A percentile compares a stretch with the other conserved stretches of the same genome.
These are phyloP conservation scores for Chaetoscypha palmicola DNA, from an alignment of 2,329 filamentous ascomycete genomes.

Conservation along the genomic window DNA sequence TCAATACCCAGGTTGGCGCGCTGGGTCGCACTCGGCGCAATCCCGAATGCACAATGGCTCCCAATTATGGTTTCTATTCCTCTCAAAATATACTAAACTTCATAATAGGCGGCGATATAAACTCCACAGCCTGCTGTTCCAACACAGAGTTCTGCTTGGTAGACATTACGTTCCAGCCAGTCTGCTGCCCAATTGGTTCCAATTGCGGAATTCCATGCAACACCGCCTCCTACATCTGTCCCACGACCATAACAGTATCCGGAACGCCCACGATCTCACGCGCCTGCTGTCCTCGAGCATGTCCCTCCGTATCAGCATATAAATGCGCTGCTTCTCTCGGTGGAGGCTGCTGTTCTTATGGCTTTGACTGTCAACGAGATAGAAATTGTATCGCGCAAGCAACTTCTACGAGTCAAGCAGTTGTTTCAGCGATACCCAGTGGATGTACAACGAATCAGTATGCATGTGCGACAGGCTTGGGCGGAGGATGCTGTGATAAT, in stretches of 20 bases:
- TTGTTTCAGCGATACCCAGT: conserved; percentile 33
- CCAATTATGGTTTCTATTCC: background rate
- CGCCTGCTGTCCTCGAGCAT: conserved; percentile 32
- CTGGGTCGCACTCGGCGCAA: background rate
- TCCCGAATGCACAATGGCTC: background rate
- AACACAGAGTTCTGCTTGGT: background rate
- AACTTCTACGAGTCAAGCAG: conserved; percentile 18
- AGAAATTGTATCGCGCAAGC: conserved; percentile 32
- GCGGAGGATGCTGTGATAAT: conserved; percentile 44
- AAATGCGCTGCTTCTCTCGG: conserved; percentile 31
- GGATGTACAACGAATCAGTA: conserved; percentile 42
- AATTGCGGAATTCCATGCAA: conserved; percentile 35
- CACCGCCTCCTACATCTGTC: conserved; percentile 28
- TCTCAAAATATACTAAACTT: background rate
- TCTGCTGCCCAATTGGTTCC: background rate
- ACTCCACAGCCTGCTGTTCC: conserved; percentile 22
- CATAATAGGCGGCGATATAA: conserved; percentile 38
- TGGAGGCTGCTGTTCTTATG: conserved; percentile 41
- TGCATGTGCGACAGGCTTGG: conserved; percentile 35
- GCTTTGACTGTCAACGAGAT: conserved; percentile 35
- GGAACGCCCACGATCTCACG: conserved; percentile 14
- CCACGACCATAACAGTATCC: conserved; percentile 22
- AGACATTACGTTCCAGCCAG: background rate
- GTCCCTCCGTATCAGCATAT: conserved; percentile 28
- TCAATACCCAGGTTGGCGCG: background rate